Evolutionary conservation across 306 rosid genomes (phyloP).

Genomic region (Hylodesmum podocarpum): DNA sequence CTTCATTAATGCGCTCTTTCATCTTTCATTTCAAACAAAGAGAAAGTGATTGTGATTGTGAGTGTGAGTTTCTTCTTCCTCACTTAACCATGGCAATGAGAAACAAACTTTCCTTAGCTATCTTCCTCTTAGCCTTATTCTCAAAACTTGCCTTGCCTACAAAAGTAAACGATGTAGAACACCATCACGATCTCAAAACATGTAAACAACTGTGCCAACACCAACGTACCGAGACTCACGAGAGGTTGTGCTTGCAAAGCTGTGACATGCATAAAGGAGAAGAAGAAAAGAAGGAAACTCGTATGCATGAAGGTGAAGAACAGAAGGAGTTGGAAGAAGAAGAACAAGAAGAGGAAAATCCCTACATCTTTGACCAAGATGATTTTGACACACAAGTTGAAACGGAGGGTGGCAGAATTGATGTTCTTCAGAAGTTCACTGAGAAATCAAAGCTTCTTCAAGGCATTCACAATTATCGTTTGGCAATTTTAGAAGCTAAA

Average conservation of each 20-base stretch:
- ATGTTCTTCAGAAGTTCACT: slow-evolving; percentile 48
- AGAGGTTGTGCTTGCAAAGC: slow-evolving; percentile 18
- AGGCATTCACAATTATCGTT: slow-evolving; percentile 55
- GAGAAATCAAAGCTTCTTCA: slow-evolving; percentile 46
- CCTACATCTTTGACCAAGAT: slow-evolving; percentile 47
- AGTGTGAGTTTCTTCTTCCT: not conserved
- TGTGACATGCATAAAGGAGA: slow-evolving; percentile 54
- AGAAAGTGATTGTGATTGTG: too few relatives aligned
- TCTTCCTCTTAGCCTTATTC: slow-evolving; percentile 13
- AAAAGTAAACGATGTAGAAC: slow-evolving; percentile 37
- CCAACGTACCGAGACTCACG: slow-evolving; percentile 26
- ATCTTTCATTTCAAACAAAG: not conserved
- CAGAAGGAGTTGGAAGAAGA: not conserved
- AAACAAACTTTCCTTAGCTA: slow-evolving; percentile 18
- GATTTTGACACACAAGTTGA: slow-evolving; percentile 38
- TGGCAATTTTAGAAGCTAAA: slow-evolving; percentile 49
- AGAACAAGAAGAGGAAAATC: slow-evolving; percentile 21
- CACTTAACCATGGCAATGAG: slow-evolving; percentile 25
- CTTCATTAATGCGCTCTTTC: not conserved
- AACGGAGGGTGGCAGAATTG: slow-evolving; percentile 54
- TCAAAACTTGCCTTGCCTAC: slow-evolving; percentile 1
- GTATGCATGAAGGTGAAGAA: not conserved
- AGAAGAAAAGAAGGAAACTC: slow-evolving; percentile 14
- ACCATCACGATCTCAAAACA: slow-evolving; percentile 53
- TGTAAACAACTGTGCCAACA: slow-evolving; percentile 61